A percentile compares a stretch with the other conserved stretches of the same genome.
Evolutionary conservation across 169 alveolate species (phyloP).

Genomic region (Eimeria praecox): DNA sequence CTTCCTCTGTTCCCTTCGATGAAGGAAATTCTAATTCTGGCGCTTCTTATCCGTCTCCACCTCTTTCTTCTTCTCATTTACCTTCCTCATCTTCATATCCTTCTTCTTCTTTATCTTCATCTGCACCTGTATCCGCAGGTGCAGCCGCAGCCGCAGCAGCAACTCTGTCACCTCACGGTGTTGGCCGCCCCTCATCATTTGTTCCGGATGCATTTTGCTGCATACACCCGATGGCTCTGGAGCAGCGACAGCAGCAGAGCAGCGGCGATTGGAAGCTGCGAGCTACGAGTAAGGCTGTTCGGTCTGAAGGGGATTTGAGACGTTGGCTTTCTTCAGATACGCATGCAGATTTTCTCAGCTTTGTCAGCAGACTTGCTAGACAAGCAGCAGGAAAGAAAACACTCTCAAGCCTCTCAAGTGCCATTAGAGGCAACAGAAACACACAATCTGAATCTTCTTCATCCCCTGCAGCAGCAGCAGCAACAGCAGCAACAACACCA

Average conservation of each 20-base stretch:
- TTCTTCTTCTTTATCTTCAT: too few species aligned
- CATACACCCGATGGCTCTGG: slow-evolving; percentile 35
- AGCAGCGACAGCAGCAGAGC: slow-evolving; percentile 56
- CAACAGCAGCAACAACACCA: not conserved
- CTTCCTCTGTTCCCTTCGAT: not conserved
- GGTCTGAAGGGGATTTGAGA: slow-evolving; percentile 11
- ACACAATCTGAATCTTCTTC: too few species aligned
- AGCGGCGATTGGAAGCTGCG: slow-evolving; percentile 60
- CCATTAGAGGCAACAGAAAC: not conserved
- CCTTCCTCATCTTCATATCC: too few species aligned
- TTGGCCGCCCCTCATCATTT: not conserved
- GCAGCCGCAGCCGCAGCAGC: not conserved
- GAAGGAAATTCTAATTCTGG: too few species aligned
- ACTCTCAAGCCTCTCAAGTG: not conserved
- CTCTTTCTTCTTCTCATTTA: too few species aligned
- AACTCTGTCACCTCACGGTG: not conserved
- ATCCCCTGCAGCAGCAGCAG: not conserved
- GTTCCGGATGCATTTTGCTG: slow-evolving; percentile 59
- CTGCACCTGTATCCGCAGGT: not conserved
- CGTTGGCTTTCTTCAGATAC: slow-evolving; percentile 38
- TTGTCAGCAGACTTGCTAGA: slow-evolving; percentile 41
- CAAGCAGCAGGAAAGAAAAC: slow-evolving; percentile 58
- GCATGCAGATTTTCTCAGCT: slow-evolving; percentile 26
- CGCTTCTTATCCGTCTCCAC: too few species aligned
- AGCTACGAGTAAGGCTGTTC: slow-evolving; percentile 9